phyloP scores from a whole-genome alignment of 192 early-diverging fungal species.

The Backusella australiensis region DNA sequence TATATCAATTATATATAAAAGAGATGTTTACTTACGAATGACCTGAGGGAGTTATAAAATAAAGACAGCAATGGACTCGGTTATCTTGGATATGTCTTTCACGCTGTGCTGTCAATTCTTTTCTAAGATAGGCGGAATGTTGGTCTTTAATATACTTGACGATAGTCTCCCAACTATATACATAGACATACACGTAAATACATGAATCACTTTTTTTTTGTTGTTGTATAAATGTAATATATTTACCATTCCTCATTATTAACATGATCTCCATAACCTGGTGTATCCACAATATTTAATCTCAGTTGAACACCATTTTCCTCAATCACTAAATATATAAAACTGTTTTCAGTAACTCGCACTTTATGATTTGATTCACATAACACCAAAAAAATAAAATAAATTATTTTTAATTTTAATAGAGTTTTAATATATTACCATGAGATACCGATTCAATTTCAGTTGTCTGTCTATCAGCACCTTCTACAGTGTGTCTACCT shows the following conservation, averaged over 20 bases:
- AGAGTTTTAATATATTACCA: constrained; percentile 46
- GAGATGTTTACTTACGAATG: constrained; percentile 68
- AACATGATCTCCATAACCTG: constrained; percentile 97
- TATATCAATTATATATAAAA: not conserved
- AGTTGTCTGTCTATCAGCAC: constrained; percentile 87
- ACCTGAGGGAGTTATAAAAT: constrained; percentile 95
- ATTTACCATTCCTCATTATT: constrained; percentile 96
- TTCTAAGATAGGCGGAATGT: constrained; percentile 92
- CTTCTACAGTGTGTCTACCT: constrained; percentile 78
- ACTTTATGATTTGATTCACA: not conserved
- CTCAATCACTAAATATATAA: constrained; percentile 71
- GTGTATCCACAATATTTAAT: constrained; percentile 97
- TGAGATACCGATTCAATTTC: constrained; percentile 94
- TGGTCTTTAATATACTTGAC: constrained; percentile 99
- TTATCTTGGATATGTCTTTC: constrained; percentile 93
- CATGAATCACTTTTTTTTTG: not conserved
- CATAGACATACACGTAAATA: not conserved
- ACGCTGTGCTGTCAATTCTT: constrained; percentile 86
- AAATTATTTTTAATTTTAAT: not conserved
- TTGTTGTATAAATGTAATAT: not conserved
- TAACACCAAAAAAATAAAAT: not conserved
- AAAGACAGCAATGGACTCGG: constrained; percentile 93
- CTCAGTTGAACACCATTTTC: constrained; percentile 93
- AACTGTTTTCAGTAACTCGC: not conserved
- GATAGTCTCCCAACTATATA: constrained; percentile 87